Evolutionary conservation across 2,329 filamentous ascomycete genomes (phyloP), one percentile per base, ranked within the genome.

Genomic region (Penicillium sp.): DNA sequence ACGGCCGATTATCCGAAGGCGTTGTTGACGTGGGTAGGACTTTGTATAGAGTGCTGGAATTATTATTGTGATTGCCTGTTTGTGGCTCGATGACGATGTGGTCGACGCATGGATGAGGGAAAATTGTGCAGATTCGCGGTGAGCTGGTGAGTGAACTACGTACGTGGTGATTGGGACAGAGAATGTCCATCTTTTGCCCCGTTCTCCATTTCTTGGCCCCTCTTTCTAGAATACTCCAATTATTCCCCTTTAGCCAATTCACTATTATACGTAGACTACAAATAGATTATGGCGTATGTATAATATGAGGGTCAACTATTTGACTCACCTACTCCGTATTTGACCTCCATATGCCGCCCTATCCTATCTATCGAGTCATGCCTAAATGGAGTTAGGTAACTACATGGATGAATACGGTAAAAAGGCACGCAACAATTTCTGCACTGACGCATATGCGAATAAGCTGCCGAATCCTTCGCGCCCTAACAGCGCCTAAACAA

Each of bases 191-290:
- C 15, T 47, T 45, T 26, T 28, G 44, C 44, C 44, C 44, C 44
- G 44, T 28, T 28, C 44, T 17, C 44, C 44, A 47, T 47, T 28
- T 15, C 55, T 50, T 59, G 28, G 37, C 50, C 40, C 50, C 44
- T 55, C 51, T 50, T 59, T 19, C 58, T 42, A 45, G 56, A 44
- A 58, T n/a, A 15, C 45, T 30, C 45, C 45, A 49, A 49, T 49
- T 12, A n/a, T n/a, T 49, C 45, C 45, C 4, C 15, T 15, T 13
- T 28, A 22, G 19, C 7, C 9, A 15, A 9, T 30, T 49, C 13
- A n/a, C 22, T 30, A 49, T 15, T 37, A 15, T 37, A 15, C 35
- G 30, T 4, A 13, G 12, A 37, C 44, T 26, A 17, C 12, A 26
- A 8, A 17, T 26, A 9, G 22, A 26, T 26, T 7, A 47, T 47